Base-by-base conservation (phyloP, 2,329 filamentous ascomycete species). In the Didymella exigua region DNA sequence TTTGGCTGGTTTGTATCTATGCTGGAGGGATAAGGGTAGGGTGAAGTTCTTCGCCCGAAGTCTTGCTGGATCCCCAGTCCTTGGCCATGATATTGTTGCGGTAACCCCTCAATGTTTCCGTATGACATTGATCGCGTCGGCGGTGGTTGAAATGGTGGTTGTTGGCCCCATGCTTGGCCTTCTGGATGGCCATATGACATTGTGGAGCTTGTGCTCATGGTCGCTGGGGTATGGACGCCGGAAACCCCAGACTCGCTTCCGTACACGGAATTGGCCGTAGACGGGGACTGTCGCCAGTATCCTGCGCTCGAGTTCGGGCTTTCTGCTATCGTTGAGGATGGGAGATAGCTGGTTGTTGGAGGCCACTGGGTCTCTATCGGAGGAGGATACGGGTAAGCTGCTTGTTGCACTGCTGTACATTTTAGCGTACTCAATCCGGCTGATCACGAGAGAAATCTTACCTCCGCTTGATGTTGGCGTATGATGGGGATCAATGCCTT, bases 41-140 rank as follows among this genome's bases (percentile, higher is more conserved):
- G 66, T 13, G 72, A 71, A 7, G 68, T 68, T 49, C 72, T 62
- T 30, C 71, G 63, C 26, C 65, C 61, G 45, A 66, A 73, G 8
- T 75, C 71, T 10, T 68, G 63, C 40, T 72, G 71, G 16, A 72
- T 66, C 10, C 66, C 68, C n/a, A 72, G 64, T 2, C 67, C 64
- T 33, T 66, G 66, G 11, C 60, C 63, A 21, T 69, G 54, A 42
- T 70, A 75, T 10, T 75, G 69, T 19, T 70, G 70, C 10, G 68
- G 62, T 13, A 75, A 45, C 2, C 72, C 68, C 47, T 76, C 74
- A 9, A 76, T 75, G 31, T 75, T 72, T 4, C 73, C 71, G 41
- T 75, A 76, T 0, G 74, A 76, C 73, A 76, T 75, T 6, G 73
- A 75, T 49, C 73, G 61, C 21, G 69, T 63, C 4, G 72, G 72